phyloP scores from a whole-genome alignment of 441 rosid species.

The Erodium texanum region DNA sequence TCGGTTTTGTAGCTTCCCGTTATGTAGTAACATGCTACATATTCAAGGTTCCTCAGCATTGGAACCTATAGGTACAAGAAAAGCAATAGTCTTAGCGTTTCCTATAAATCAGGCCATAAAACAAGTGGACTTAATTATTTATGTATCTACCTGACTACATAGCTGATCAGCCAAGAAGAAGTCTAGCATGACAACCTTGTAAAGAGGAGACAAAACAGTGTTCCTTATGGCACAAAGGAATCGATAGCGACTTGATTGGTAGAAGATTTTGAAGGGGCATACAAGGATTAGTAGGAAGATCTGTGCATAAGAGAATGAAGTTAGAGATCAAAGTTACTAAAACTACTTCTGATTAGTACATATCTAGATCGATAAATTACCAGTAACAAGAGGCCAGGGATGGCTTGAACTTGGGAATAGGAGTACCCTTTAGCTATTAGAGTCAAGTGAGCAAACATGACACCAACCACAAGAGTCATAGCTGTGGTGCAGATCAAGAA shows the following conservation, averaged over 20 bases:
- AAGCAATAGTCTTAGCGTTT: too few species aligned
- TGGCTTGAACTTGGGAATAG: constrained; percentile 63
- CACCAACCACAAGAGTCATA: constrained; percentile 69
- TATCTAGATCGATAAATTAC: constrained; percentile 25
- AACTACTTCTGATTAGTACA: not conserved
- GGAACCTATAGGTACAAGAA: not conserved
- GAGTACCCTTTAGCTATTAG: constrained; percentile 65
- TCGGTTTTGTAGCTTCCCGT: constrained; percentile 87
- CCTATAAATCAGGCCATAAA: not conserved
- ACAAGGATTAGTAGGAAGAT: constrained; percentile 45
- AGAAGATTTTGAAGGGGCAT: constrained; percentile 73
- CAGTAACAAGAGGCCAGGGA: constrained; percentile 73
- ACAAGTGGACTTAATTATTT: too few species aligned
- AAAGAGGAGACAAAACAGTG: constrained; percentile 76
- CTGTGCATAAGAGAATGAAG: constrained; percentile 29
- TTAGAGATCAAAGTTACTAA: not conserved
- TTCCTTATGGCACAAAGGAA: constrained; percentile 67
- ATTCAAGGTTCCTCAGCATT: constrained; percentile 70
- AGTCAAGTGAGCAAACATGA: constrained; percentile 70
- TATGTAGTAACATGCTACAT: constrained; percentile 80
- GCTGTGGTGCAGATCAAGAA: constrained; percentile 74
- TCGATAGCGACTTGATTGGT: constrained; percentile 61
- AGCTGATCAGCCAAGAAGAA: constrained; percentile 99
- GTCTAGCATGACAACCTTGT: constrained; percentile 94
- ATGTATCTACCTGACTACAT: constrained; percentile 68